These are phyloP conservation scores for Beauveria scarabaeidicola DNA, from an alignment of 2,329 filamentous ascomycete species.

Conservation along the genomic window DNA sequence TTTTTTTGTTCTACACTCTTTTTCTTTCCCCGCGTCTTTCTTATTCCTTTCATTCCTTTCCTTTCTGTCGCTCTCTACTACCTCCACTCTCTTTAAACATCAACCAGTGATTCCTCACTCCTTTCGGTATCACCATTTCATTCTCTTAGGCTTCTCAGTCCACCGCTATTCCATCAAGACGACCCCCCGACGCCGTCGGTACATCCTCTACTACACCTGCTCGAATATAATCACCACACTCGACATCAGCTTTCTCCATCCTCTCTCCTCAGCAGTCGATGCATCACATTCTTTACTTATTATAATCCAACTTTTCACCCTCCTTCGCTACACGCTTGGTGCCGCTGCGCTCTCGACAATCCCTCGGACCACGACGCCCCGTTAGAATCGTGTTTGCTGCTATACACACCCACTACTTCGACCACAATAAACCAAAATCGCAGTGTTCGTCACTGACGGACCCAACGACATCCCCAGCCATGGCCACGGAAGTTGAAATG, in stretches of 20 bases:
- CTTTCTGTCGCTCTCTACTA: slow-evolving; percentile 9
- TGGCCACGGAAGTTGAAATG: slow-evolving; percentile 33
- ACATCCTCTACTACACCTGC: background rate
- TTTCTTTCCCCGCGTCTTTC: slow-evolving; percentile 22
- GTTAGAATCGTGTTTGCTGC: background rate
- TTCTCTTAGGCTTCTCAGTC: background rate
- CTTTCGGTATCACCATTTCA: slow-evolving; percentile 7
- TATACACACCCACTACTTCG: background rate
- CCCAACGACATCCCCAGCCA: slow-evolving; percentile 13
- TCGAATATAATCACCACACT: slow-evolving; percentile 19
- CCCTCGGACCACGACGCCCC: background rate
- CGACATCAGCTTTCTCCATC: slow-evolving; percentile 20
- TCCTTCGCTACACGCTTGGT: background rate
- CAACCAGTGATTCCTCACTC: background rate
- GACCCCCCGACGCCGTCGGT: background rate
- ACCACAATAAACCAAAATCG: background rate
- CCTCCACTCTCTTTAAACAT: background rate
- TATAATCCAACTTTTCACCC: slow-evolving; percentile 3
- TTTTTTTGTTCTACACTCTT: slow-evolving; percentile 31
- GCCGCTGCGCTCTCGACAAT: background rate
- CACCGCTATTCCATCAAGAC: background rate
- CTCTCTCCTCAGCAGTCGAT: slow-evolving; percentile 18
- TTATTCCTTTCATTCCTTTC: slow-evolving; percentile 6
- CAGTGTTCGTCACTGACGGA: background rate
- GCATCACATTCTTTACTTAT: slow-evolving; percentile 35